Evolutionary conservation across 2,329 filamentous ascomycete species (phyloP), one percentile per base, ranked within the genome.

Genomic region (Trichoderma afroharzianum): DNA sequence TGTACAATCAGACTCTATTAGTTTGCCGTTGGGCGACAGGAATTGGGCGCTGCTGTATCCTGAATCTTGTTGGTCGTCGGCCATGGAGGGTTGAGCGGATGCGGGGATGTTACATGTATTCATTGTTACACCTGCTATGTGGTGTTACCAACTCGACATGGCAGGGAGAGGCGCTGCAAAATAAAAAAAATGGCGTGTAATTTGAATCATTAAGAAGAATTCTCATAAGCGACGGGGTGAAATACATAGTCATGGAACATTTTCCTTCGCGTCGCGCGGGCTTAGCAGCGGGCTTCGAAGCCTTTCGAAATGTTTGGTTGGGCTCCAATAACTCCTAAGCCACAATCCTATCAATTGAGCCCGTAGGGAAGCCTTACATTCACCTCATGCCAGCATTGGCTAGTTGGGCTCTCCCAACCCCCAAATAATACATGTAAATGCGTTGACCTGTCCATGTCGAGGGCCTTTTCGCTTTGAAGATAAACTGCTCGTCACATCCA

Each of bases 51-150:
- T 43, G 36, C 36, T n/a, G 15, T 43, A 43, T 43, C 39, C 39
- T 43, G 39, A 43, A 43, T 43, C 39, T 18, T n/a, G 15, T 43
- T 0, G 39, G 0, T n/a, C 15, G 39, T 43, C 18, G 39, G 39
- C n/a, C 15, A n/a, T 43, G 0, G 39, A n/a, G 0, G 39, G 39
- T 43, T 1, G 39, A 7, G 0, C 3, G 7, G 15, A n/a, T 43
- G 39, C 0, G 15, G 39, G 39, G 39, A 1, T 43, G 15, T n/a
- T n/a, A n/a, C n/a, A n/a, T n/a, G 3, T 8, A 43, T 43, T 43
- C 39, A 43, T 43, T n/a, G 39, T 43, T 43, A 43, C 15, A 18
- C 36, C 36, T 0, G 6, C 36, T 4, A n/a, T n/a, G 1, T 43
- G 6, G 15, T 39, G 4, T 18, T 8, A 18, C 36, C 15, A 0